Evolutionary conservation across 2,329 filamentous ascomycete genomes (phyloP).

Genomic region (Pseudogymnoascus pannorum): DNA sequence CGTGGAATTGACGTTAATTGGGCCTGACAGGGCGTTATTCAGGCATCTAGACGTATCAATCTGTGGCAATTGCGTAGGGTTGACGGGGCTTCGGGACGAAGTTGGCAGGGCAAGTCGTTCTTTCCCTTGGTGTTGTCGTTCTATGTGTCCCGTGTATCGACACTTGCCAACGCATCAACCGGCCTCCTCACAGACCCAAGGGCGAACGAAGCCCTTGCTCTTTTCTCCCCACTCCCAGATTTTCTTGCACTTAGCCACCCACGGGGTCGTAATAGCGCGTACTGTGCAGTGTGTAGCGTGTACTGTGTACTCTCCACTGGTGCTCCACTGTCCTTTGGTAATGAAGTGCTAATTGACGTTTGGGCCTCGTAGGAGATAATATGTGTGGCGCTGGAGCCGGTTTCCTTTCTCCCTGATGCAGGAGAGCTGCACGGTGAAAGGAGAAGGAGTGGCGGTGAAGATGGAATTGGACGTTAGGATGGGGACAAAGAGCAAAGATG

Average conservation of each 20-base stretch:
- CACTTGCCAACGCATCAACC: conserved; percentile 5
- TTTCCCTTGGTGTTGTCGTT: not conserved
- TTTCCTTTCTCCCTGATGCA: not conserved
- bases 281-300: no score
- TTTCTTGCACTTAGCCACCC: not conserved
- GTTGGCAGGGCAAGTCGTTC: not conserved
- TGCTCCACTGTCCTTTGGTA: not conserved
- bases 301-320: no score
- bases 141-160: not conserved
- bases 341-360: not conserved
- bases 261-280: conserved; percentile 1
- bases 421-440: conserved; percentile 5
- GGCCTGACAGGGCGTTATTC: conserved; percentile 2
- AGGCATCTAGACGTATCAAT: not conserved
- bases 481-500: conserved; percentile 3
- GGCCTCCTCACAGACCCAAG: not conserved
- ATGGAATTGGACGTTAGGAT: not conserved
- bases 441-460: not conserved
- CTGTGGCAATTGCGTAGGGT: not conserved
- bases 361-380: not conserved
- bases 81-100: not conserved
- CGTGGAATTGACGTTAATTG: not conserved
- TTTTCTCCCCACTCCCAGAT: not conserved
- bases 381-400: not conserved
- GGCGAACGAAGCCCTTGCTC: conserved; percentile 1